phyloP scores from a whole-genome alignment of 1,284 basidiomycete genomes.

The Cutaneotrichosporon daszewskae region DNA sequence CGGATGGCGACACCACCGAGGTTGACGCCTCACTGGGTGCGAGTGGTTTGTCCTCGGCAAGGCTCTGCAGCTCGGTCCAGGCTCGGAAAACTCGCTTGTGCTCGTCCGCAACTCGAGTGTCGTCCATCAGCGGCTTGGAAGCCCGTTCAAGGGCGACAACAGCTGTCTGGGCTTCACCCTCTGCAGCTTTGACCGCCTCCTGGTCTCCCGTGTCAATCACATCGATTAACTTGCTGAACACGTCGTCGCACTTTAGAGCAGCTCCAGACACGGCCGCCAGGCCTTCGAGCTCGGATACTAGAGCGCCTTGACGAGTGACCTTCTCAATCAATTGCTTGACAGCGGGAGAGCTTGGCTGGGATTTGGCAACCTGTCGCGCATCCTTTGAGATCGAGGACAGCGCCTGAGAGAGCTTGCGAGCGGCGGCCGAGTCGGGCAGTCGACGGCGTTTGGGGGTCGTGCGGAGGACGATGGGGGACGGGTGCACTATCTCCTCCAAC shows the following conservation, averaged over 20 bases:
- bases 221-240: conserved; percentile 25
- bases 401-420: conserved; percentile 6
- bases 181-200: background rate
- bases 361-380: conserved; percentile 7
- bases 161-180: conserved; percentile 1
- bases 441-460: conserved; percentile 13
- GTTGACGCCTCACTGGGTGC: conserved; percentile 1
- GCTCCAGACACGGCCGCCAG: conserved; percentile 18
- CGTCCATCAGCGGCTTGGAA: conserved; percentile 12
- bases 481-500: conserved; percentile 12
- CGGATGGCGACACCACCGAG: background rate
- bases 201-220: conserved; percentile 12
- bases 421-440: conserved; percentile 14
- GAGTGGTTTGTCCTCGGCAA: conserved; percentile 14
- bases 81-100: conserved; percentile 15
- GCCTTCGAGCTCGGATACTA: conserved; percentile 10
- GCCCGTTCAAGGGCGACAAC: conserved; percentile 8
- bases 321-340: conserved; percentile 8
- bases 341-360: conserved; percentile 1
- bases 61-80: conserved; percentile 20
- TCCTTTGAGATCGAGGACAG: conserved; percentile 20
- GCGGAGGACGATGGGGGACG: conserved; percentile 6
- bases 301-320: conserved; percentile 5
- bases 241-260: conserved; percentile 19
- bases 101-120: conserved; percentile 19